phyloP scores from a whole-genome alignment of 1,284 basidiomycete species.

The Papiliotrema terrestris region DNA sequence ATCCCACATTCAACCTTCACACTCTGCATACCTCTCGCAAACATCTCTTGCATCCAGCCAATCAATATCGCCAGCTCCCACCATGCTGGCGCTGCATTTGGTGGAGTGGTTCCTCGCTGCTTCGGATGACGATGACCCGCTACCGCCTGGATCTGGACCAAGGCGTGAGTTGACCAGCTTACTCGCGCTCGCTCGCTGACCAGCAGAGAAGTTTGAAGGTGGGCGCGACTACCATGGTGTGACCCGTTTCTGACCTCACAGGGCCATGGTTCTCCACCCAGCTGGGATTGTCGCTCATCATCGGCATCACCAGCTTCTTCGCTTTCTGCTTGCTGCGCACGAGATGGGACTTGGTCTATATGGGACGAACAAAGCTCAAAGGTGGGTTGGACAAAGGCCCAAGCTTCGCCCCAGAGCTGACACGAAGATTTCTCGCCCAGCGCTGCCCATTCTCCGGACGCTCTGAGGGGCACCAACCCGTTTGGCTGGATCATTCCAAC shows the following conservation, averaged over 20 bases:
- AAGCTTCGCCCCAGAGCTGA: background rate
- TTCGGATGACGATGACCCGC: background rate
- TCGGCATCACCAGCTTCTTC: constrained; percentile 77
- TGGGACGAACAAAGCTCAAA: constrained; percentile 89
- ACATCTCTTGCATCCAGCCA: background rate
- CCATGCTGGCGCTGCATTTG: background rate
- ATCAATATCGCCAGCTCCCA: background rate
- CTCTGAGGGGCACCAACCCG: constrained; percentile 50
- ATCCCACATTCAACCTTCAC: background rate
- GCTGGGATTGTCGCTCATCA: constrained; percentile 67
- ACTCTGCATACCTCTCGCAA: background rate
- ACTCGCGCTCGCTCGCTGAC: background rate
- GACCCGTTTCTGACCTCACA: constrained; percentile 4
- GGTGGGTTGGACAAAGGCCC: constrained; percentile 53
- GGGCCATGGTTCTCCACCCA: constrained; percentile 70
- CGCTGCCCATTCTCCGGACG: constrained; percentile 33
- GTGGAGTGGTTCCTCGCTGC: background rate
- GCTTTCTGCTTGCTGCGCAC: constrained; percentile 83
- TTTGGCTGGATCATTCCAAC: constrained; percentile 97
- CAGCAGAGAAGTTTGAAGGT: constrained; percentile 34
- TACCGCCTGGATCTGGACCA: constrained; percentile 18
- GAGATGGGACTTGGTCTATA: constrained; percentile 83
- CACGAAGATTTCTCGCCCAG: constrained; percentile 39
- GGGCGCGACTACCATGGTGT: background rate
- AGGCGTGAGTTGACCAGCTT: constrained; percentile 10